Conservation (phyloP, 23 red algal species). For the Chondrus crispus region DNA sequence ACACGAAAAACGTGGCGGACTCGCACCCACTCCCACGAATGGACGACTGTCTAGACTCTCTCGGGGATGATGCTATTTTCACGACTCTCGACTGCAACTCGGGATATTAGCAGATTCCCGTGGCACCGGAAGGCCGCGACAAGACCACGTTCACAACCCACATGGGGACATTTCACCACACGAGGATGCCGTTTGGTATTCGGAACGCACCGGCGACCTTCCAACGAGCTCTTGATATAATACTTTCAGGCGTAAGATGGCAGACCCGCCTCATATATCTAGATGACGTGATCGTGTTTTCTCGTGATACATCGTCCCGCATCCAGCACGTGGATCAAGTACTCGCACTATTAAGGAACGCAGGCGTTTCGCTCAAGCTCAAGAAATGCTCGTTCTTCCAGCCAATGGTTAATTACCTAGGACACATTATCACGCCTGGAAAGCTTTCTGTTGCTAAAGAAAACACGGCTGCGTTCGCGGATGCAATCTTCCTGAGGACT, state of each 20-base stretch:
- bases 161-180: background rate
- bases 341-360: background rate
- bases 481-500: no score
- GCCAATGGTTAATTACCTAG: background rate
- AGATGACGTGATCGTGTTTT: constrained; percentile 31
- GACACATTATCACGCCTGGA: background rate
- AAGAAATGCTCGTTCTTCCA: constrained; percentile 27
- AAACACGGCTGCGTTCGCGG: no score
- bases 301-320: background rate
- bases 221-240: constrained; percentile 34
- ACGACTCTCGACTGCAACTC: constrained; percentile 9
- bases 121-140: background rate
- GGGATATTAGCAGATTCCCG: constrained; percentile 4
- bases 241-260: background rate
- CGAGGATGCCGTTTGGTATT: constrained; percentile 31
- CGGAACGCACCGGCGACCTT: constrained; percentile 37
- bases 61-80: background rate
- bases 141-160: constrained; percentile 8
- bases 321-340: background rate
- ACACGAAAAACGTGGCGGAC: background rate
- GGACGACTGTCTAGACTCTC: constrained; percentile 29
- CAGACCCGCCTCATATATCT: background rate
- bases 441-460: background rate
- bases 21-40: constrained; percentile 10
- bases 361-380: background rate